Evolutionary conservation across 2,329 filamentous ascomycete species (phyloP), one percentile per base, ranked within the genome.

Genomic region (Aspergillus brunneoviolaceus): DNA sequence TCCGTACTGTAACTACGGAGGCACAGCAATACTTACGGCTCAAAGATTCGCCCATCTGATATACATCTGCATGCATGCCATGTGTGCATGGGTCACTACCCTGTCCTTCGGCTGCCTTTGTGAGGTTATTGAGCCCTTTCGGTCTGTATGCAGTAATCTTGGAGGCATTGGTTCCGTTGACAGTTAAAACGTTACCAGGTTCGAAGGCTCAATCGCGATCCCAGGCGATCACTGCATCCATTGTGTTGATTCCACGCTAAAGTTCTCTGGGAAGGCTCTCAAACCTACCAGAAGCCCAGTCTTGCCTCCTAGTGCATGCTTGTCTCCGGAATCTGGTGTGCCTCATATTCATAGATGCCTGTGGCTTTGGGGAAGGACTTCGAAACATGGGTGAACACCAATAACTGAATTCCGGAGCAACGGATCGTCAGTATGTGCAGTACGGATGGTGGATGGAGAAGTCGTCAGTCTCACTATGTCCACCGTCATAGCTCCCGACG

Each of bases 51-150:
- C 16, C 39, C 39, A 45, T 45, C 39, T 55, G 59, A 61, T 61
- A 60, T 53, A 55, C 58, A 51, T 50, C 31, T 55, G 52, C 51
- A 58, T 61, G 51, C 61, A 57, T 54, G 49, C 60, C 61, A 57
- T 54, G 47, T 55, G 48, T 55, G 42, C 53, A 55, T 55, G 53
- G 53, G 42, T 49, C 29, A 35, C 10, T 12, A 35, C 33, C 39
- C n/a, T 45, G 14, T n/a, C 50, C 29, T 33, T 47, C 49, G 56
- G 55, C 56, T 54, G 51, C 35, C 27, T 59, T 31, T 53, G 49
- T 49, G 53, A 55, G 53, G 16, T 47, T 55, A 49, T 29, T 55
- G 21, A 19, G 25, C 25, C n/a, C 42, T 55, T 27, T 29, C 42
- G 19, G 19, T 25, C 27, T 12, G 23, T 47, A 47, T 49, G 29